phyloP scores from a whole-genome alignment of 768 basidiomycete species.

The Piloderma croceum region DNA sequence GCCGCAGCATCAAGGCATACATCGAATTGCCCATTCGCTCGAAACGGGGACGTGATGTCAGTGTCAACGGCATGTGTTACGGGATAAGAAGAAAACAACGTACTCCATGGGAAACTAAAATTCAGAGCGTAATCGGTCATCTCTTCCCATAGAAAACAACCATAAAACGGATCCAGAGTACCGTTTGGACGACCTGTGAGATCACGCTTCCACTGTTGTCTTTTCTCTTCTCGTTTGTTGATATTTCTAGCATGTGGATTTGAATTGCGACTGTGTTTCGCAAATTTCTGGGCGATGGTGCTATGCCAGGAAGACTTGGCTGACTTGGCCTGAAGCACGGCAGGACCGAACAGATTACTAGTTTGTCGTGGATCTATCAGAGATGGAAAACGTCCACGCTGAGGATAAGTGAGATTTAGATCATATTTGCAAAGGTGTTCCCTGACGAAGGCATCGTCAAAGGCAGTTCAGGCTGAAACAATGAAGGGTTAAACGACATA shows the following conservation, averaged over 20 bases:
- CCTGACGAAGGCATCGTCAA: conserved; percentile 25
- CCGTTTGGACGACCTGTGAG: conserved; percentile 29
- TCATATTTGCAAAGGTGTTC: conserved; percentile 41
- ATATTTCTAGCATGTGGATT: not conserved
- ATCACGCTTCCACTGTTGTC: conserved; percentile 26
- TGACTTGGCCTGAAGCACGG: too few species aligned
- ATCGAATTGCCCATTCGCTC: conserved; percentile 33
- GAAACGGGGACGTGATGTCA: not conserved
- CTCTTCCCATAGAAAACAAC: conserved; percentile 43
- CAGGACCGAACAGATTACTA: not conserved
- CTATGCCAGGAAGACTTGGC: not conserved
- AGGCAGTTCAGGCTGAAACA: not conserved
- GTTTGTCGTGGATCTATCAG: not conserved
- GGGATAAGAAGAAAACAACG: conserved; percentile 18
- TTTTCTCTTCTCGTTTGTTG: conserved; percentile 10
- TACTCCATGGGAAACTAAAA: conserved; percentile 62
- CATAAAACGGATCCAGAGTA: conserved; percentile 29
- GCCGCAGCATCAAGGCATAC: conserved; percentile 15
- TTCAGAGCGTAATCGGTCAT: conserved; percentile 70
- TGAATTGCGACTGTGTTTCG: not conserved
- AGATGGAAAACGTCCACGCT: conserved; percentile 31
- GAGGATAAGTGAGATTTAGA: conserved; percentile 45
- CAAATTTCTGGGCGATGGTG: not conserved
- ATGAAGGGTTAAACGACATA: conserved; percentile 28
- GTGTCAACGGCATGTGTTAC: not conserved